Percentiles rank a stretch among this genome's conserved stretches.
Evolutionary conservation across 345 rosid species (phyloP).

Genomic region (Kernera saxatilis): DNA sequence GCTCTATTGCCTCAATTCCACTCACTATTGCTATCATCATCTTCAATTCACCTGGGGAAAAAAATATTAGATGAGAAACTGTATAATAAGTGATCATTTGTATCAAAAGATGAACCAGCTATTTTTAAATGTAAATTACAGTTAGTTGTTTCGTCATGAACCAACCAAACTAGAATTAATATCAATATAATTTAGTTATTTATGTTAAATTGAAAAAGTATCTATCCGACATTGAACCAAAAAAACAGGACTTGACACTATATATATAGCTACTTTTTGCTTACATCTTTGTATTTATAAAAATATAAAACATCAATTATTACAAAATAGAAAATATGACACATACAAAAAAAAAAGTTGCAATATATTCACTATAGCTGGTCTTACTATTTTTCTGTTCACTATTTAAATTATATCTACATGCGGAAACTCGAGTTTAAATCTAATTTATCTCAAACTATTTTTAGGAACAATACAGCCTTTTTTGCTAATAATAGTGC

Average conservation of each 20-base stretch:
- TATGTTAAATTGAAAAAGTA: neutral
- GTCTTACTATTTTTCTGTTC: too few relatives aligned
- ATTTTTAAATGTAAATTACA: neutral
- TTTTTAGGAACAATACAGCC: too few relatives aligned
- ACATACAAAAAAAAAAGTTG: neutral
- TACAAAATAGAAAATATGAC: neutral
- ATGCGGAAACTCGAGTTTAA: too few relatives aligned
- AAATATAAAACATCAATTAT: neutral
- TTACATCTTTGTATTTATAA: neutral
- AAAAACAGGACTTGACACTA: neutral
- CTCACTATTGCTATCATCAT: constrained; percentile 59
- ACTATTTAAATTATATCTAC: too few relatives aligned
- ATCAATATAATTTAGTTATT: neutral
- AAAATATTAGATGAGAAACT: neutral
- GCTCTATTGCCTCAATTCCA: constrained; percentile 71
- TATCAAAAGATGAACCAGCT: neutral
- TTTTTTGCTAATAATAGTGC: too few relatives aligned
- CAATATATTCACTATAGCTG: too few relatives aligned
- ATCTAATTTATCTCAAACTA: too few relatives aligned
- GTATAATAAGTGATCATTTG: neutral
- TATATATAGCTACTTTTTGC: too few relatives aligned
- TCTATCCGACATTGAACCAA: neutral
- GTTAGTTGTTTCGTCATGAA: constrained; percentile 1
- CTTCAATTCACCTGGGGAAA: constrained; percentile 66
- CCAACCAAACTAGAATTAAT: neutral